Conservation (phyloP, 805 yeast genomes). For the Sugiyamaella floridensis region DNA sequence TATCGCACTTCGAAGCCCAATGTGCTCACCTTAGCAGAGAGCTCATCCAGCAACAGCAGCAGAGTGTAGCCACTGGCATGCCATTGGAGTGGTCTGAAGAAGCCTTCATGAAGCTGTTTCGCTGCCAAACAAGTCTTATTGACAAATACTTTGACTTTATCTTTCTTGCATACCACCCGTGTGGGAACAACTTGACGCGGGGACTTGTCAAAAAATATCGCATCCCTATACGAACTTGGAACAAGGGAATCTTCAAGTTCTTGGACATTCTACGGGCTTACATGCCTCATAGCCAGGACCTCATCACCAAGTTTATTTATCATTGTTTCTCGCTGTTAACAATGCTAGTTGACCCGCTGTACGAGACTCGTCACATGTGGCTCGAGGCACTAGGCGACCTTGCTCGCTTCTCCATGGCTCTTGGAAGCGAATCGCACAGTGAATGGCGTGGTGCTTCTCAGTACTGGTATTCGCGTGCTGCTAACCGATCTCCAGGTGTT, state of each 20-base stretch:
- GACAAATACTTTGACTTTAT: conserved; percentile 21
- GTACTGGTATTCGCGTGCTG: conserved; percentile 72
- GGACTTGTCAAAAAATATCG: conserved; percentile 19
- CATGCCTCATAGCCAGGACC: conserved; percentile 15
- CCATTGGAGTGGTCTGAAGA: conserved; percentile 2
- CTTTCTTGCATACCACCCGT: conserved; percentile 20
- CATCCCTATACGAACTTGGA: conserved; percentile 22
- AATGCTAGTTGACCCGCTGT: conserved; percentile 22
- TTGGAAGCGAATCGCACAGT: conserved; percentile 68
- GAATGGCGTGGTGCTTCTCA: conserved; percentile 84
- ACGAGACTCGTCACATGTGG: conserved; percentile 43
- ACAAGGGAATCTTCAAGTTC: conserved; percentile 22
- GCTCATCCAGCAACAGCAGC: background rate
- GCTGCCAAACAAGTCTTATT: conserved; percentile 14
- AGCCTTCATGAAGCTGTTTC: conserved; percentile 12
- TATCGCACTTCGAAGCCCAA: conserved; percentile 15
- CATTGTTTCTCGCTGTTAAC: conserved; percentile 19
- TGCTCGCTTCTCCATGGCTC: conserved; percentile 81
- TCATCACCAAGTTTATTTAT: conserved; percentile 17
- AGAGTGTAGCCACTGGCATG: background rate
- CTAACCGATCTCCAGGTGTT: conserved; percentile 69
- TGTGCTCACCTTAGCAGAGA: conserved; percentile 7
- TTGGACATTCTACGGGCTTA: conserved; percentile 17
- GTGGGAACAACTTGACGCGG: conserved; percentile 14
- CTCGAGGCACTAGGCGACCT: conserved; percentile 79